Base-by-base conservation (phyloP, 164 flowering plant species). In the Chimonanthus praecox region DNA sequence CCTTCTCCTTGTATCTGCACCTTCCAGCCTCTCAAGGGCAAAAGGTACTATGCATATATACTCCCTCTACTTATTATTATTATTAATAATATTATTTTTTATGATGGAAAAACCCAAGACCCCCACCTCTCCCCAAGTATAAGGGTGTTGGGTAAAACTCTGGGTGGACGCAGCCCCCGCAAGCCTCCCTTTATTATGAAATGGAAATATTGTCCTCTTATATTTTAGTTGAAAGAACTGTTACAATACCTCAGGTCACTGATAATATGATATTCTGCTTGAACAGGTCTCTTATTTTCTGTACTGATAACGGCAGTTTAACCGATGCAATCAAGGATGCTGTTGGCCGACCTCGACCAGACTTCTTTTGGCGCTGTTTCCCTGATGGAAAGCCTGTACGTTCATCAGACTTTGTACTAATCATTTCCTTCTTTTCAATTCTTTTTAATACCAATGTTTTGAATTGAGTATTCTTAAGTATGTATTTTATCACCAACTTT, bases 281-380 rank as follows among this genome's bases (percentile, higher is more conserved):
- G 50, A 48, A 74, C 89, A 90, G 95, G 95, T 44, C 83, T 89
- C 62, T 70, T 89, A 33, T 90, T 81, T 78, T 82, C 93, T 68
- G 80, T 87, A 64, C 75, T 88, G 33, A 71, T 89, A 67, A 89
- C 93, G 0, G 86, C 74, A 44, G 89, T 89, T 16, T 89, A 21
- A 89, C 92, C 6, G 88, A 86, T 80, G 80, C 92, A 48, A 88
- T 89, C 63, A 90, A 89, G 81, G 72, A 83, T 81, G 93, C 88
- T 47, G 95, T 88, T 73, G 95, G 95, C 68, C 83, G 95, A 16
- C 95, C 95, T 67, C 84, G 95, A 50, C 95, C 95, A 7, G 89
- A 90, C 78, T 90, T 90, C 78, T 90, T 89, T 73, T 90, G 95
- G 95, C 91, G 95, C 61, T 90, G 95, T 73, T 90, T 90, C 78